phyloP scores from a whole-genome alignment of 768 basidiomycete species.

The Clavaria fumosa region DNA sequence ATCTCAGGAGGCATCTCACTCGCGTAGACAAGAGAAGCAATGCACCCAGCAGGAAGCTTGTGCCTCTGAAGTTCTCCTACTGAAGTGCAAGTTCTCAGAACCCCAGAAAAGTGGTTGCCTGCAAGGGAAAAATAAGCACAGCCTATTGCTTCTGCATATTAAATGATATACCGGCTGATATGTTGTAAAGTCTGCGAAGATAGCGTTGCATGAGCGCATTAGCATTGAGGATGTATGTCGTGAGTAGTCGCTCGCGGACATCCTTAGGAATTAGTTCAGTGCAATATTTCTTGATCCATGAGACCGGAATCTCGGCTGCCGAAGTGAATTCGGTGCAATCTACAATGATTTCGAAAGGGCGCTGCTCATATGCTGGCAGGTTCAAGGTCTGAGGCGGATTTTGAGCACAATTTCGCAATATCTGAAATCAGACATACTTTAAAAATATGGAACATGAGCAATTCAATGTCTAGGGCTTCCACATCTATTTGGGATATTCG shows the following conservation, averaged over 20 bases:
- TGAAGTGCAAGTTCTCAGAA: conserved; percentile 48
- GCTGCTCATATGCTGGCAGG: conserved; percentile 29
- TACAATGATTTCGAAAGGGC: conserved; percentile 54
- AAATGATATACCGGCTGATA: conserved; percentile 32
- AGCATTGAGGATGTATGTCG: conserved; percentile 55
- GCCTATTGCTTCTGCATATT: not conserved
- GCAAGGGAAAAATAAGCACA: not conserved
- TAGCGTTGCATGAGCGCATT: conserved; percentile 60
- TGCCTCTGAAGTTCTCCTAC: conserved; percentile 42
- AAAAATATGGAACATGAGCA: conserved; percentile 65
- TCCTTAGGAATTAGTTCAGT: conserved; percentile 61
- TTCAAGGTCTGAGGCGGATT: conserved; percentile 36
- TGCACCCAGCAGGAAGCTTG: conserved; percentile 29
- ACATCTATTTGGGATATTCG: conserved; percentile 59
- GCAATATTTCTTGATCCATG: conserved; percentile 70
- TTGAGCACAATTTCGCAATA: no score
- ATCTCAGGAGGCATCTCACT: conserved; percentile 23
- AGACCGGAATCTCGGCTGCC: conserved; percentile 62
- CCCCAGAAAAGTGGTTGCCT: conserved; percentile 38
- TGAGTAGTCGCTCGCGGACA: conserved; percentile 43
- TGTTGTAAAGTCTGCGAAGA: conserved; percentile 60
- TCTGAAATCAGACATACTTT: conserved; percentile 38
- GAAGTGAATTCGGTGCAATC: conserved; percentile 72
- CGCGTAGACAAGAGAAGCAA: conserved; percentile 36
- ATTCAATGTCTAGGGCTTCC: conserved; percentile 63